A percentile compares a stretch with the other conserved stretches of the same genome.
Conservation (phyloP, 495 filamentous ascomycete species). For the Xylaria castorea region DNA sequence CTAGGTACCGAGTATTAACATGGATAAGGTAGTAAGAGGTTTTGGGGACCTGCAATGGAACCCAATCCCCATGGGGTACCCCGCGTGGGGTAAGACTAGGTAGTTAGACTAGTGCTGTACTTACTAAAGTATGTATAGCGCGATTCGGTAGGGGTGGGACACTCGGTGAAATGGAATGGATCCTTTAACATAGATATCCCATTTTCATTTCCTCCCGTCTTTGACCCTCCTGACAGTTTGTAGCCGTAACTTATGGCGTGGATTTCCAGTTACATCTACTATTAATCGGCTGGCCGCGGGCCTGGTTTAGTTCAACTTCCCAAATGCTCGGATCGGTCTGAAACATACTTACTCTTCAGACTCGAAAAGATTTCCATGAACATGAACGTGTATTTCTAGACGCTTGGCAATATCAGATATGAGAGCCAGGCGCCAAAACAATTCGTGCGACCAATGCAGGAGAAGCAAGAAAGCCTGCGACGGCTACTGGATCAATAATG, state of each 20-base stretch:
- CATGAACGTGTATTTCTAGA: background rate
- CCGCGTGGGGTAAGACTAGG: conserved; percentile 13
- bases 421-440: conserved; percentile 43
- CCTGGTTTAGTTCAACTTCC: background rate
- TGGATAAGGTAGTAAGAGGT: too few species aligned
- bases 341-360: background rate
- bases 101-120: background rate
- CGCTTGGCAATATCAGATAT: background rate
- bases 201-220: background rate
- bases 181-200: background rate
- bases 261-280: background rate
- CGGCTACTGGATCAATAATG: conserved; percentile 28
- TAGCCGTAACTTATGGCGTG: background rate
- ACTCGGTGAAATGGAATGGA: conserved; percentile 20
- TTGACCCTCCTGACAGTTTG: background rate
- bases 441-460: conserved; percentile 54
- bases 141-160: background rate
- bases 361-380: background rate
- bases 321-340: background rate
- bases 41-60: background rate
- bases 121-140: too few species aligned
- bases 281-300: background rate
- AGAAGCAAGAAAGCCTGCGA: conserved; percentile 54
- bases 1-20: too few species aligned
- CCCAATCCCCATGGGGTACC: conserved; percentile 19